Conservation (phyloP, 805 yeast genomes). For the Clavispora asparagi region DNA sequence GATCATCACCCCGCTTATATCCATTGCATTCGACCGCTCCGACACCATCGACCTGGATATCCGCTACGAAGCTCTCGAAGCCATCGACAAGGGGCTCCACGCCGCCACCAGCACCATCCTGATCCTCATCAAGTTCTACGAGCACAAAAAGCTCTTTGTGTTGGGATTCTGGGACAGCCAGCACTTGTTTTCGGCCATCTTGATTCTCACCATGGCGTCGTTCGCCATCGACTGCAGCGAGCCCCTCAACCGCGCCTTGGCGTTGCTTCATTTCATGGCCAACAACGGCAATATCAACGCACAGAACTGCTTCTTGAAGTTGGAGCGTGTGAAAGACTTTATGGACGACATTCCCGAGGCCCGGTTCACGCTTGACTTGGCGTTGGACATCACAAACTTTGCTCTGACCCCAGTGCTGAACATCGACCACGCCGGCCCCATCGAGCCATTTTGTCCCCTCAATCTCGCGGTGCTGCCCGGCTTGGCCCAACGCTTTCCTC, state of each 20-base stretch:
- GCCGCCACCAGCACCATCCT: constrained; percentile 28
- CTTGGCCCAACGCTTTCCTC: neutral
- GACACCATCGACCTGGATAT: constrained; percentile 19
- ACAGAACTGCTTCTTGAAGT: constrained; percentile 22
- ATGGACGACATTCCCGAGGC: constrained; percentile 22
- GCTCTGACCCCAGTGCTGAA: neutral
- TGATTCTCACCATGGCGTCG: constrained; percentile 23
- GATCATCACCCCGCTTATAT: constrained; percentile 30
- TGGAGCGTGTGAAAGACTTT: constrained; percentile 21
- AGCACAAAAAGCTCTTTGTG: constrained; percentile 23
- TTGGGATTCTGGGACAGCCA: constrained; percentile 39
- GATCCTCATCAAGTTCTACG: constrained; percentile 23
- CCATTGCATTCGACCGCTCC: constrained; percentile 23
- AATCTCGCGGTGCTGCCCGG: neutral
- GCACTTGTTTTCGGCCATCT: constrained; percentile 30
- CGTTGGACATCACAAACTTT: constrained; percentile 10
- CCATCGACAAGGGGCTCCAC: constrained; percentile 24
- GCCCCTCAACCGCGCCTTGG: constrained; percentile 14
- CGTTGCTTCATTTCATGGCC: constrained; percentile 32
- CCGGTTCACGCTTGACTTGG: constrained; percentile 16
- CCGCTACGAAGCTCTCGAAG: constrained; percentile 18
- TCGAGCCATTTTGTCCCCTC: neutral
- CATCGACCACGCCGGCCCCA: neutral
- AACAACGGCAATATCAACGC: constrained; percentile 32
- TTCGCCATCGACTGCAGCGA: constrained; percentile 1